phyloP scores from a whole-genome alignment of 2,329 filamentous ascomycete genomes.

The Sclerotinia minor region DNA sequence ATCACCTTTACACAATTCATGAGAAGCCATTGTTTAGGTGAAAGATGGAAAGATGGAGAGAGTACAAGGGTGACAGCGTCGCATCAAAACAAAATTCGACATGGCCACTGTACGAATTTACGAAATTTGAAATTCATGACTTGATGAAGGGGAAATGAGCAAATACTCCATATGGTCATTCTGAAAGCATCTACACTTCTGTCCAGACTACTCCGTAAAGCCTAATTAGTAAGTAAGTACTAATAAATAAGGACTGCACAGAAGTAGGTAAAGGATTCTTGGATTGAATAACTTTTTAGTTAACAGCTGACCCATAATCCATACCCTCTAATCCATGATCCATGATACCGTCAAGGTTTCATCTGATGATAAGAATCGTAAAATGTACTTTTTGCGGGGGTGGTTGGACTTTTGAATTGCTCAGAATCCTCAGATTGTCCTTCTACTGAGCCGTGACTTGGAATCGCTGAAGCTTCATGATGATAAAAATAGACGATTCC shows the following conservation, averaged over 20 bases:
- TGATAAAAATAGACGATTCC: conserved; percentile 14
- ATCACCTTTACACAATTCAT: background rate
- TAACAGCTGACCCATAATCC: conserved; percentile 2
- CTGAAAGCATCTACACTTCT: too few species aligned
- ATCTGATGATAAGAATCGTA: conserved; percentile 15
- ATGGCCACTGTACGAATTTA: background rate
- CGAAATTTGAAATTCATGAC: background rate
- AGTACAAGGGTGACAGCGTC: conserved; percentile 1
- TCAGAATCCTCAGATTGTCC: background rate
- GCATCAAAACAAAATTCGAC: background rate
- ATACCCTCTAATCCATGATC: too few species aligned
- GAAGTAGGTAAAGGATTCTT: background rate
- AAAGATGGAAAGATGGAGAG: background rate
- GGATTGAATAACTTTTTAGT: background rate
- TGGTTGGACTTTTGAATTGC: conserved; percentile 3
- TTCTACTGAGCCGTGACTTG: conserved; percentile 9
- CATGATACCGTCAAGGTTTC: background rate
- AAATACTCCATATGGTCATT: background rate
- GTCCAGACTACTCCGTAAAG: background rate
- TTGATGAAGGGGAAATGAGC: background rate
- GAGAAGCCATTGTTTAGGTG: background rate
- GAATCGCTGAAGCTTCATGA: background rate
- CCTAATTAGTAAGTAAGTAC: background rate
- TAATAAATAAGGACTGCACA: too few species aligned
- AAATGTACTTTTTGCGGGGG: conserved; percentile 6